These are phyloP conservation scores for Monosporascus sp. DNA, from an alignment of 2,329 filamentous ascomycete genomes.

Conservation along the genomic window DNA sequence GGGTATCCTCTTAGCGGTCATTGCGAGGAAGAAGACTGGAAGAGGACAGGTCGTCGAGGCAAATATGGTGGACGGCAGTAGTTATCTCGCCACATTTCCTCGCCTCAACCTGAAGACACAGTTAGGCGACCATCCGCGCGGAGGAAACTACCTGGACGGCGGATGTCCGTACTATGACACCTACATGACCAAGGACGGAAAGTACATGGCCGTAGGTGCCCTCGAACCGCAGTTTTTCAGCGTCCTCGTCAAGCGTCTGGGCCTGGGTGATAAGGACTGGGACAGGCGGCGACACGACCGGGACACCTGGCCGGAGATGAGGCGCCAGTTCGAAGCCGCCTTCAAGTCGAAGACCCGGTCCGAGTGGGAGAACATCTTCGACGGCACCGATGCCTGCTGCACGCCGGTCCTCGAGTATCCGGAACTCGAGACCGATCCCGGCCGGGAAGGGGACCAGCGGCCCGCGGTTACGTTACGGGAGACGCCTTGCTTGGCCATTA, in stretches of 20 bases:
- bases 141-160: conserved; percentile 75
- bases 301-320: conserved; percentile 63
- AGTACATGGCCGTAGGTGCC: conserved; percentile 83
- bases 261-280: conserved; percentile 47
- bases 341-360: conserved; percentile 67
- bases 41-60: conserved; percentile 86
- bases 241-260: conserved; percentile 62
- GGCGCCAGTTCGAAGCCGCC: conserved; percentile 50
- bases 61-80: conserved; percentile 91
- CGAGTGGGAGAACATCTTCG: conserved; percentile 84
- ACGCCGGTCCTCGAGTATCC: conserved; percentile 76
- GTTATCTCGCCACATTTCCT: conserved; percentile 75
- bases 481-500: conserved; percentile 64
- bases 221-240: conserved; percentile 83
- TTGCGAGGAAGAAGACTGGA: conserved; percentile 60
- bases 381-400: conserved; percentile 87
- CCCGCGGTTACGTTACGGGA: conserved; percentile 63
- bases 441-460: conserved; percentile 63
- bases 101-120: conserved; percentile 61
- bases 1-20: conserved; percentile 75
- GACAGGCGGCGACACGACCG: conserved; percentile 54
- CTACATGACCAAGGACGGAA: conserved; percentile 76
- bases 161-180: conserved; percentile 87
- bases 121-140: conserved; percentile 59
- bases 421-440: conserved; percentile 29